A percentile compares a stretch with the other conserved stretches of the same genome.
phyloP scores from a whole-genome alignment of 1,284 basidiomycete species.

The Puccinia triticina region DNA sequence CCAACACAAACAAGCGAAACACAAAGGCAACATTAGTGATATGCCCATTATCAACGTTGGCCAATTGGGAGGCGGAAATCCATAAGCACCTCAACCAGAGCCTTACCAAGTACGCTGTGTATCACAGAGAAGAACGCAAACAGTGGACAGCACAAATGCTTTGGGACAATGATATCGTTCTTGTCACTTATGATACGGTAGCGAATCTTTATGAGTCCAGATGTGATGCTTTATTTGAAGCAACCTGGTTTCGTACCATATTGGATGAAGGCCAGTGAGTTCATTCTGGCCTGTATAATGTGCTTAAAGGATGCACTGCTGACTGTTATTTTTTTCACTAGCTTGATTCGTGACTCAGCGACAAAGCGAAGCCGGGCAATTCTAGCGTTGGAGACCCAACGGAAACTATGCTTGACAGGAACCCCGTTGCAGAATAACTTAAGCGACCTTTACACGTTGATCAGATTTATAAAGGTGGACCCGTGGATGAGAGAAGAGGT shows the following conservation, averaged over 20 bases:
- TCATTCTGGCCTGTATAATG: background rate
- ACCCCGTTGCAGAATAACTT: slow-evolving; percentile 2
- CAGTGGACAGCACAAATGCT: background rate
- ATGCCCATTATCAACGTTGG: slow-evolving; percentile 13
- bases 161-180: background rate
- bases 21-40: slow-evolving; percentile 7
- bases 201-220: background rate
- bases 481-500: background rate
- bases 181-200: slow-evolving; percentile 12
- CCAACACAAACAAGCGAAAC: too few species aligned
- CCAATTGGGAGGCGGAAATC: slow-evolving; percentile 6
- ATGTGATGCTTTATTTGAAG: slow-evolving; percentile 6
- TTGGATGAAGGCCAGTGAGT: slow-evolving; percentile 23
- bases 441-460: background rate
- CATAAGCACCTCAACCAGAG: background rate
- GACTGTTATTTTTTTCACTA: background rate
- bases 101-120: background rate
- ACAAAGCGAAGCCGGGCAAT: slow-evolving; percentile 14
- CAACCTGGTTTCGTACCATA: slow-evolving; percentile 2
- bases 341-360: background rate
- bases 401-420: background rate
- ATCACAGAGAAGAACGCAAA: slow-evolving; percentile 18
- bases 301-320: background rate
- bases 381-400: background rate
- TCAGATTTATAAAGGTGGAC: background rate